A percentile compares a stretch with the other conserved stretches of the same genome.
Conservation (phyloP, 345 rosid genomes). For the Aethionema arabicum region DNA sequence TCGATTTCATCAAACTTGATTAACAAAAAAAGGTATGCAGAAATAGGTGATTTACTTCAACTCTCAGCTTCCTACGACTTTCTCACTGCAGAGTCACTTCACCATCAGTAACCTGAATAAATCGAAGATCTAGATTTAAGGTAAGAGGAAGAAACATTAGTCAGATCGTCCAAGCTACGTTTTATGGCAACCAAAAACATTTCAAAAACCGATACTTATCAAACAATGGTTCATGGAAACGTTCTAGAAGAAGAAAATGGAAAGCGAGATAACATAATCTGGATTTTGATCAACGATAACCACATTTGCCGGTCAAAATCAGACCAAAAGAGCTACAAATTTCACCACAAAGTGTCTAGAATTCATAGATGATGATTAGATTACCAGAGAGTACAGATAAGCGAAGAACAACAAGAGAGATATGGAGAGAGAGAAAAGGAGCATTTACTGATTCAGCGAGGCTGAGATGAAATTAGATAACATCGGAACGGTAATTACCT, state of each 20-base stretch:
- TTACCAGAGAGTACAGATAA: background rate
- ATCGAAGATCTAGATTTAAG: background rate
- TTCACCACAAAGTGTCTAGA: background rate
- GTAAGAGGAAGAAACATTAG: background rate
- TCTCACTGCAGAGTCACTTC: background rate
- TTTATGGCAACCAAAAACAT: background rate
- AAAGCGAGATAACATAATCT: background rate
- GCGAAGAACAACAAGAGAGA: slow-evolving; percentile 3
- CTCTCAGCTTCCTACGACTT: slow-evolving; percentile 10
- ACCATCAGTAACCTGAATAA: background rate
- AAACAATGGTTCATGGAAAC: background rate
- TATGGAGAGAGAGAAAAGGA: background rate
- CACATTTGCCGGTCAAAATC: background rate
- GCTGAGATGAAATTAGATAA: background rate
- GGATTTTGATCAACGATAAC: background rate
- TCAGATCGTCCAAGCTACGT: background rate
- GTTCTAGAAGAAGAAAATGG: background rate
- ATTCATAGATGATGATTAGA: background rate
- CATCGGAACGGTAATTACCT: slow-evolving; percentile 8
- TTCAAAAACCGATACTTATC: background rate
- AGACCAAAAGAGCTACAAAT: background rate
- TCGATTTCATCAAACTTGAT: background rate
- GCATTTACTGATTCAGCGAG: background rate
- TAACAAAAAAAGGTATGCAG: background rate
- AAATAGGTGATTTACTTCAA: background rate